Percentiles rank a stretch among this genome's conserved stretches.
Evolutionary conservation across 2,329 filamentous ascomycete species (phyloP).

Genomic region (Cordyceps farinosa): DNA sequence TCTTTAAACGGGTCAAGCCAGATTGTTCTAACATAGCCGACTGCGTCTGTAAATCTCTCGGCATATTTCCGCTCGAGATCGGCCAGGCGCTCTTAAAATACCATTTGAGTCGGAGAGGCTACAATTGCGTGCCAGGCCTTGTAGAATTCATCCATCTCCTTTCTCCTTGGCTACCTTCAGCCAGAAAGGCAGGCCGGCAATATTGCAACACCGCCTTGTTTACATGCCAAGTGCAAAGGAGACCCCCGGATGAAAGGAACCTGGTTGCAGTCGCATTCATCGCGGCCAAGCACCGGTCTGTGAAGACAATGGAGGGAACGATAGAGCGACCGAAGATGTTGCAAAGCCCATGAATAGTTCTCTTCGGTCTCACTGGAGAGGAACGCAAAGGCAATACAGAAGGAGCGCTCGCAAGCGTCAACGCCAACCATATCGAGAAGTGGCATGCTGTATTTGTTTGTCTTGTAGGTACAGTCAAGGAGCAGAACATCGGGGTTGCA

Average conservation of each 20-base stretch:
- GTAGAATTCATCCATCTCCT: conserved; percentile 23
- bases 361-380: conserved; percentile 20
- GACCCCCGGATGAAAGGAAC: conserved; percentile 17
- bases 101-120: conserved; percentile 19
- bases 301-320: conserved; percentile 22
- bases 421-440: conserved; percentile 25
- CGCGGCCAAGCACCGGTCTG: conserved; percentile 22
- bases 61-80: conserved; percentile 21
- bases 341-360: conserved; percentile 24
- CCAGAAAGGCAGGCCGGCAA: conserved; percentile 16
- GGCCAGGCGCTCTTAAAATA: conserved; percentile 21
- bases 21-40: conserved; percentile 23
- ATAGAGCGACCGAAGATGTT: conserved; percentile 17
- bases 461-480: conserved; percentile 26
- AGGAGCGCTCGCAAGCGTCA: conserved; percentile 22
- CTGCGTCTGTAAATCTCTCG: conserved; percentile 18
- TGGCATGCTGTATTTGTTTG: conserved; percentile 24
- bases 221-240: conserved; percentile 21
- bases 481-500: conserved; percentile 22
- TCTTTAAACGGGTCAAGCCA: conserved; percentile 25
- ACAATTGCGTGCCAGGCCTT: conserved; percentile 23
- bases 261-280: conserved; percentile 18
- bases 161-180: conserved; percentile 3
- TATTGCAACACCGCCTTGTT: conserved; percentile 20
- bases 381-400: conserved; percentile 26